A percentile compares a stretch with the other conserved stretches of the same genome.
These are phyloP conservation scores for Thermochaetoides thermophila DNA, from an alignment of 495 filamentous ascomycete genomes.

Conservation along the genomic window DNA sequence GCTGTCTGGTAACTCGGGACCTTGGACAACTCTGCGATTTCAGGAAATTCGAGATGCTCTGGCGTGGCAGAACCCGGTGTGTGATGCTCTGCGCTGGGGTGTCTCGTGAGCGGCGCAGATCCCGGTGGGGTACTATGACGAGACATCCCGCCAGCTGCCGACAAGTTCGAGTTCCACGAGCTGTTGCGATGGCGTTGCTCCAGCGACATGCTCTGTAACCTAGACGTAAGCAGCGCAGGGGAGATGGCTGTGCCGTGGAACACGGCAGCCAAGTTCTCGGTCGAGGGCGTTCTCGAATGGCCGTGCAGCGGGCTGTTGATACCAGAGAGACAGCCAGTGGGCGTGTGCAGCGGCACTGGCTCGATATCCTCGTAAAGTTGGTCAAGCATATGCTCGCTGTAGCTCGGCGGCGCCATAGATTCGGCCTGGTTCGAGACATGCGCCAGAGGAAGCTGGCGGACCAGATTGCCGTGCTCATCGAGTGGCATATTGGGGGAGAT, in stretches of 20 bases:
- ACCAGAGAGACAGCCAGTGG: conserved; percentile 46
- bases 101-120: conserved; percentile 35
- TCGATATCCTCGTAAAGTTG: conserved; percentile 79
- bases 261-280: conserved; percentile 54
- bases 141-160: conserved; percentile 10
- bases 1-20: conserved; percentile 76
- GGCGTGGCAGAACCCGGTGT: conserved; percentile 19
- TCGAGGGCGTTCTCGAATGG: conserved; percentile 61
- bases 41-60: conserved; percentile 47
- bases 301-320: conserved; percentile 59
- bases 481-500: conserved; percentile 84
- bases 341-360: conserved; percentile 59
- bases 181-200: conserved; percentile 21
- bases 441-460: conserved; percentile 35
- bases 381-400: conserved; percentile 77
- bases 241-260: conserved; percentile 35
- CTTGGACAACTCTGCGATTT: conserved; percentile 49
- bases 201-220: conserved; percentile 44
- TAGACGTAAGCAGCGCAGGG: conserved; percentile 46
- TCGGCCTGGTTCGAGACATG: conserved; percentile 18
- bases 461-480: conserved; percentile 61
- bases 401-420: conserved; percentile 65
- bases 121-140: conserved; percentile 11
- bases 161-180: conserved; percentile 19
- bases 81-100: conserved; percentile 46